These are phyloP conservation scores for Ophiostoma australiae DNA, from an alignment of 2,329 filamentous ascomycete species.

Conservation along the genomic window DNA sequence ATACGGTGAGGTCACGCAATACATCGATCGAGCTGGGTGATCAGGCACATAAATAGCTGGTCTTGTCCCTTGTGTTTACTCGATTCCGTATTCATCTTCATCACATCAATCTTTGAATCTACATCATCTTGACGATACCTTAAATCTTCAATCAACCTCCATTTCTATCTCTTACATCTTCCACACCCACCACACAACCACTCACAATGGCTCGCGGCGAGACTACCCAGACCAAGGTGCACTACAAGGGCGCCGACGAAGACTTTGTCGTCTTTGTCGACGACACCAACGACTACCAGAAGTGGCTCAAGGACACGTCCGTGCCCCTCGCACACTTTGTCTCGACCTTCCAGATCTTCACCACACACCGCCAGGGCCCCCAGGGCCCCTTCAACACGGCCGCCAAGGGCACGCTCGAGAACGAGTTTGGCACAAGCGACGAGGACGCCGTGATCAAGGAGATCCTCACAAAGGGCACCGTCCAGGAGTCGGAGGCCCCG, in stretches of 20 bases:
- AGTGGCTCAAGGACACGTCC: constrained; percentile 77
- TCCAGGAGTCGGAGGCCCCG: constrained; percentile 56
- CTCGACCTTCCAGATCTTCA: constrained; percentile 81
- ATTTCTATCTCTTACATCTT: neutral
- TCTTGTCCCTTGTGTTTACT: neutral
- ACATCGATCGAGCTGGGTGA: neutral
- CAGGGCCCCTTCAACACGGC: constrained; percentile 76
- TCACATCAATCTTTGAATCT: neutral
- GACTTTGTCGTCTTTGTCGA: constrained; percentile 59
- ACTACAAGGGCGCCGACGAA: constrained; percentile 68
- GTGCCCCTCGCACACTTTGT: constrained; percentile 81
- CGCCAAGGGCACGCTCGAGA: constrained; percentile 68
- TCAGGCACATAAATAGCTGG: neutral
- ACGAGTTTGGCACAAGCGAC: constrained; percentile 77
- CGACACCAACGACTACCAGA: constrained; percentile 59
- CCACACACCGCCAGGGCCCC: constrained; percentile 80
- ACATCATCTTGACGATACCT: neutral
- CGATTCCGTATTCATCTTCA: neutral
- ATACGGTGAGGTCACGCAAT: constrained; percentile 8
- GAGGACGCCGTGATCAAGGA: constrained; percentile 76
- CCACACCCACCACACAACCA: neutral
- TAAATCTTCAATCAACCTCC: neutral
- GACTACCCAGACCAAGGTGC: constrained; percentile 67
- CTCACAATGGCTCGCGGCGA: constrained; percentile 33
- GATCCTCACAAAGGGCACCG: constrained; percentile 71